Base-by-base conservation (phyloP, 495 filamentous ascomycete species). In the Trichocladium antarcticum region DNA sequence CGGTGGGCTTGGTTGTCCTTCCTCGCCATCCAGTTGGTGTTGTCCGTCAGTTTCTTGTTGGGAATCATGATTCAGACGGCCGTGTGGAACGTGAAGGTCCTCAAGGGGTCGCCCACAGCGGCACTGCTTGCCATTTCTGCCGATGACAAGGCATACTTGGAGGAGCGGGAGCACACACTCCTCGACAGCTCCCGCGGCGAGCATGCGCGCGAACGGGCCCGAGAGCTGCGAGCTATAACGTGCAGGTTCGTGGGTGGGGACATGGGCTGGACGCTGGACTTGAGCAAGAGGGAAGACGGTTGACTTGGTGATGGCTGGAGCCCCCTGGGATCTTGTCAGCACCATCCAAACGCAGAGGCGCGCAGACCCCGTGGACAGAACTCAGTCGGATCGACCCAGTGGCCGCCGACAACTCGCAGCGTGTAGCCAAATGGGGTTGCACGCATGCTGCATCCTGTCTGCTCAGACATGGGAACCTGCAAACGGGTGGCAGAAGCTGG, bases 21-120 rank as follows among this genome's bases (percentile, higher is more conserved):
- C 31, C 38, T 63, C 5, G 51, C 45, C 35, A 32, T 51, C 16
- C 57, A 63, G 24, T 49, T 63, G 1, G 37, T 22, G 8, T 20
- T 57, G 1, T 28, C 50, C 9, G 21, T 32, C 11, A 34, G 36
- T 11, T 57, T 62, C 37, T 27, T 64, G 4, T 3, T 54, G 12
- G 57, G 59, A 0, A 56, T 63, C 31, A 56, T 63, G 36, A 40
- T 61, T 5, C 61, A 62, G 46, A 62, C 59, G n/a, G 53, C 55
- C 1, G 57, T 60, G 2, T 62, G 61, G 61, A 31, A 53, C 16
- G 59, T 62, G 0, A 37, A 28, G 28, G 38, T 61, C 14, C 22
- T 63, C 40, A 63, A 63, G 41, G 53, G 51, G 14, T 61, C 58
- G 19, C n/a, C 51, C 1, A 35, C 51, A 15, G 47, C 56, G 6